Conservation (phyloP, 345 rosid species). For the Camelina neglecta region DNA sequence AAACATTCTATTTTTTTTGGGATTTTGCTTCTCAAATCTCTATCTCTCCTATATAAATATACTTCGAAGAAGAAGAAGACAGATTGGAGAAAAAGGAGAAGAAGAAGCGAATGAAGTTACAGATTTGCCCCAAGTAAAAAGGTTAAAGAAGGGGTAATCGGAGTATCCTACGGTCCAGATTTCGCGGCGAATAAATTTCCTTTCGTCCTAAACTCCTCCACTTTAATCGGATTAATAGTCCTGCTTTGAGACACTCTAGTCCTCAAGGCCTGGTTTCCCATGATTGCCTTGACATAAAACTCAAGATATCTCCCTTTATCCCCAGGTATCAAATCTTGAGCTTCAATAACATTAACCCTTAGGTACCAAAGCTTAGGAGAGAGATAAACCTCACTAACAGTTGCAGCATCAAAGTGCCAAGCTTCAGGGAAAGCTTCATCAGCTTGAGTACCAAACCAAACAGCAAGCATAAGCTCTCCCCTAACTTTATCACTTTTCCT, state of each 20-base stretch:
- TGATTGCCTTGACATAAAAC: constrained; percentile 66
- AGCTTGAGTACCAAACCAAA: constrained; percentile 98
- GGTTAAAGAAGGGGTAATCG: constrained; percentile 20
- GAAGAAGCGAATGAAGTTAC: not conserved
- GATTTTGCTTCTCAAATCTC: constrained; percentile 21
- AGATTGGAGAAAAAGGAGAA: constrained; percentile 1
- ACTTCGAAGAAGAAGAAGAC: constrained; percentile 16
- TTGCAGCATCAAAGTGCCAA: constrained; percentile 95
- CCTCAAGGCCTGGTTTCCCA: constrained; percentile 69
- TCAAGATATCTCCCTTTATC: constrained; percentile 80
- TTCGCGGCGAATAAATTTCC: constrained; percentile 44
- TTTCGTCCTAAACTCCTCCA: constrained; percentile 32
- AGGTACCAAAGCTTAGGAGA: constrained; percentile 95
- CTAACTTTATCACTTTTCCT: constrained; percentile 64
- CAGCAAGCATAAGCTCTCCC: constrained; percentile 93
- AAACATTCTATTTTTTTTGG: too few relatives aligned
- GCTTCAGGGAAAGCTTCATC: constrained; percentile 99
- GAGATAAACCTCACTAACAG: constrained; percentile 85
- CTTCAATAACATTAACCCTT: constrained; percentile 95
- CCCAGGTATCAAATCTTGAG: constrained; percentile 73
- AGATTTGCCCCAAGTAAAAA: constrained; percentile 22
- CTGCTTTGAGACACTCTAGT: constrained; percentile 67
- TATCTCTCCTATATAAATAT: constrained; percentile 31
- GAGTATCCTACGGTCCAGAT: constrained; percentile 44
- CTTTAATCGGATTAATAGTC: constrained; percentile 59